These are phyloP conservation scores for Plantago lanceolata DNA, from an alignment of 305 asterid species.

Conservation along the genomic window DNA sequence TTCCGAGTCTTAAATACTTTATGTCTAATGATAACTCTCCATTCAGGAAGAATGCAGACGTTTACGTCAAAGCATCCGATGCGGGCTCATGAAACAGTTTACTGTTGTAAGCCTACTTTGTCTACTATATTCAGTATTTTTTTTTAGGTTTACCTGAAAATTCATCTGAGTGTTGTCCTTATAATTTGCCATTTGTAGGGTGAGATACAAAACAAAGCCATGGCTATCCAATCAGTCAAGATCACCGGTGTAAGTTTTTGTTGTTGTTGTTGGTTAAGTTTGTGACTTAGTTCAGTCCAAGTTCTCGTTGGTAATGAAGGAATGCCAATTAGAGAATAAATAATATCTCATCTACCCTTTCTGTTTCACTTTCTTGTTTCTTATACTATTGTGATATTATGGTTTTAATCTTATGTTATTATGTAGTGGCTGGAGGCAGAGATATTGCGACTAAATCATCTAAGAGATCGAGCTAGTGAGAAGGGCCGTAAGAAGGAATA, in stretches of 20 bases:
- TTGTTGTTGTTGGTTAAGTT: slow-evolving; percentile 18
- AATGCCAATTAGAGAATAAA: neutral
- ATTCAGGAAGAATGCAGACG: slow-evolving; percentile 79
- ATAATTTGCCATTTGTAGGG: slow-evolving; percentile 45
- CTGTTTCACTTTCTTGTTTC: neutral
- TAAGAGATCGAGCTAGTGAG: slow-evolving; percentile 81
- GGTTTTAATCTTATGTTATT: slow-evolving; percentile 26
- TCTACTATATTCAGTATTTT: slow-evolving; percentile 24
- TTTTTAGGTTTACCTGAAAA: slow-evolving; percentile 21
- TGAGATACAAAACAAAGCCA: slow-evolving; percentile 68
- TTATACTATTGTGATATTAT: slow-evolving; percentile 22
- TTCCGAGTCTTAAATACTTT: neutral
- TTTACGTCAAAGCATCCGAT: slow-evolving; percentile 75
- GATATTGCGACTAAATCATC: slow-evolving; percentile 61
- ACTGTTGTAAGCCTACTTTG: slow-evolving; percentile 65
- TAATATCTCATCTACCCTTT: neutral
- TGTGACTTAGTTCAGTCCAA: slow-evolving; percentile 9
- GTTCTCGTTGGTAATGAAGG: too few species aligned
- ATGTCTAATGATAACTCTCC: slow-evolving; percentile 19
- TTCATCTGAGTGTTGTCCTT: slow-evolving; percentile 18
- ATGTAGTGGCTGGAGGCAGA: slow-evolving; percentile 71
- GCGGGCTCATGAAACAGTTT: slow-evolving; percentile 65
- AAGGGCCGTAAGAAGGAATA: slow-evolving; percentile 82
- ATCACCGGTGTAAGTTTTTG: slow-evolving; percentile 56
- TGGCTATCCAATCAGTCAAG: slow-evolving; percentile 61